Evolutionary conservation across 2,329 filamentous ascomycete species (phyloP), one percentile per base, ranked within the genome.

Genomic region (Neobulgaria alba): DNA sequence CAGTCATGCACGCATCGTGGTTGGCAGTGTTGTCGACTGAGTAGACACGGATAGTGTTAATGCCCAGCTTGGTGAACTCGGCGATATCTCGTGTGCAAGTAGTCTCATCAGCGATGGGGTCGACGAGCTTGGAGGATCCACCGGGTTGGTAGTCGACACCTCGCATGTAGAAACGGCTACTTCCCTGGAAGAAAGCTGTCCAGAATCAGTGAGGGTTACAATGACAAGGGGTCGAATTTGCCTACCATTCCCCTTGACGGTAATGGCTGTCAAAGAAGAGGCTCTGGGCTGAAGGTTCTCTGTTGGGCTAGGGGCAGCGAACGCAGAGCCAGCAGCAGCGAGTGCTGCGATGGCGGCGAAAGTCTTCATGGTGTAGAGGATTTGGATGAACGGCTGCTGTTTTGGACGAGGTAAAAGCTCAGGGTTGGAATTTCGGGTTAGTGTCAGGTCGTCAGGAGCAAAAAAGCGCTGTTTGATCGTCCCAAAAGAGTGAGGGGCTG

Each of bases 1-100:
- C 67, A 34, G 66, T 67, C 81, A 85, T 85, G 65, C 81, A 85
- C 48, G 72, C 70, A 55, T 82, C 77, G 61, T 85, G 81, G 61
- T 77, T 63, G 47, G 69, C 65, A 33, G 75, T 75, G 68, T 84
- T 85, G 64, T 85, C 81, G 51, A 85, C 74, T 2, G 77, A 79
- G 70, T 85, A 85, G 46, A 85, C 75, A 62, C 81, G 79, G 55
- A 85, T 67, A 32, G 80, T 82, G 67, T 85, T 85, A 60, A 85
- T 67, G 37, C 80, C 79, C 36, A 85, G 65, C 51, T 79, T 69
- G 63, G 79, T 71, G 71, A 85, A 83, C 57, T 82, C 68, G 17
- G 61, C 62, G 51, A 84, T 73, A 57, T 83, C 79, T 47, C 81
- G 73, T 62, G 71, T 73, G 71, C 80, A 84, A 52, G 61, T 62